Base-by-base conservation (phyloP, 2,329 filamentous ascomycete genomes). In the Penicillium sp. region DNA sequence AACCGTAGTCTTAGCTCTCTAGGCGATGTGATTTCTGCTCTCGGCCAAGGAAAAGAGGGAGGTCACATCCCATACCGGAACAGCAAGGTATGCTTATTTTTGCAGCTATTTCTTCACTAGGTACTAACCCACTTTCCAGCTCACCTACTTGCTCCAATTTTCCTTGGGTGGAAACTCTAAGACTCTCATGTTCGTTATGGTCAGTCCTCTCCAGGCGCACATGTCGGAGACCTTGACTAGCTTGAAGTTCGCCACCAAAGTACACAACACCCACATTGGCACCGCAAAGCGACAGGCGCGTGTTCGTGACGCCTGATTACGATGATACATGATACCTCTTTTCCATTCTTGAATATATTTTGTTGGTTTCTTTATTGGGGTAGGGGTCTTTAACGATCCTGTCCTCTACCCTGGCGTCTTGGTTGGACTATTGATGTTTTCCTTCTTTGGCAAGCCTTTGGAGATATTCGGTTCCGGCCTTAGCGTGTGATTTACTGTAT, bases 181-280 rank as follows among this genome's bases (percentile, higher is more conserved):
- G 78, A 99, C 94, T 0, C 87, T 99, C 68, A 99, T 99, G 94
- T 96, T 99, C 74, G 91, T 97, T 72, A 97, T 97, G 92, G 90
- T 96, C 55, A 94, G 89, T 66, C 94, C 94, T 34, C 79, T 97
- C 58, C 90, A 95, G 78, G 89, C 87, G 6, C 94, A 97, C 78
- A 80, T 97, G 63, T 89, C 88, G 69, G 94, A 99, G 81, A 97
- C 92, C 3, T 80, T 97, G 72, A 96, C 92, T 44, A 97, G 92
- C 81, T 81, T 99, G 75, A 89, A 94, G 69, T 99, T 99, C 75
- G 94, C 94, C 16, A 95, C 91, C 34, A 97, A 96, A 83, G 92
- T 92, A 53, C 70, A 75, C 77, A 95, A 95, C 72, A 96, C 92
- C 27, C 91, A 96, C 66, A 95, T 96, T 67, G 92, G 92, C 58